phyloP scores from a whole-genome alignment of 306 rosid genomes.

The Geum urbanum region DNA sequence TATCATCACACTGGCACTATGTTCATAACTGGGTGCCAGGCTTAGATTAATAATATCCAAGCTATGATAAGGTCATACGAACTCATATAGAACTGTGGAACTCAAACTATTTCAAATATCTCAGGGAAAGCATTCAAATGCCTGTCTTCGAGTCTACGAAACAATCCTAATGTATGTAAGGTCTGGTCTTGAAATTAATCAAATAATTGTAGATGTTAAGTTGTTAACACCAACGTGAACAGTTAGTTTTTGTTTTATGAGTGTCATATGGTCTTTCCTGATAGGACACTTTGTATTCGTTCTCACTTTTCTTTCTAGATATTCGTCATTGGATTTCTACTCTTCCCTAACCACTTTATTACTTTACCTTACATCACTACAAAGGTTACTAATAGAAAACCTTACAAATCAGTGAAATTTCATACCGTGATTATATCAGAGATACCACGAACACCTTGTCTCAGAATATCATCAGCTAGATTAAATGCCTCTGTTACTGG shows the following conservation, averaged over 20 bases:
- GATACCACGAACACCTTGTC: conserved; percentile 99
- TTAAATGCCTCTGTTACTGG: conserved; percentile 99
- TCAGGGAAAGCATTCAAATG: neutral
- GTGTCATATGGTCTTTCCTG: neutral
- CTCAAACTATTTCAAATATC: neutral
- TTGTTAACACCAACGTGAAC: neutral
- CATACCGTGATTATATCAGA: conserved; percentile 97
- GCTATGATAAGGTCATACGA: too few relatives aligned
- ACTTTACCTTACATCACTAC: neutral
- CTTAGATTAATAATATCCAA: neutral
- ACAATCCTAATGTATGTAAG: neutral
- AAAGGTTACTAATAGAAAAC: neutral
- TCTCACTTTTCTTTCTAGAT: neutral
- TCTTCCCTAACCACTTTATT: neutral
- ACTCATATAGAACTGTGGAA: neutral
- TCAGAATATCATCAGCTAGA: conserved; percentile 94
- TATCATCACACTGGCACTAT: neutral
- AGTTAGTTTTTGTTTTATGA: neutral
- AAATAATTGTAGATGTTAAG: neutral
- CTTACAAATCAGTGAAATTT: conserved; percentile 14
- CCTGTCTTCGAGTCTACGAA: neutral
- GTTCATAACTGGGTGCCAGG: neutral
- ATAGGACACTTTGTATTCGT: neutral
- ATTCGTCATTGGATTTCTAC: neutral
- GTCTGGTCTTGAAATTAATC: too few relatives aligned